A percentile compares a stretch with the other conserved stretches of the same genome.
Evolutionary conservation across 352 stramenopile species (phyloP).

Genomic region (Globisporangium irregulare): DNA sequence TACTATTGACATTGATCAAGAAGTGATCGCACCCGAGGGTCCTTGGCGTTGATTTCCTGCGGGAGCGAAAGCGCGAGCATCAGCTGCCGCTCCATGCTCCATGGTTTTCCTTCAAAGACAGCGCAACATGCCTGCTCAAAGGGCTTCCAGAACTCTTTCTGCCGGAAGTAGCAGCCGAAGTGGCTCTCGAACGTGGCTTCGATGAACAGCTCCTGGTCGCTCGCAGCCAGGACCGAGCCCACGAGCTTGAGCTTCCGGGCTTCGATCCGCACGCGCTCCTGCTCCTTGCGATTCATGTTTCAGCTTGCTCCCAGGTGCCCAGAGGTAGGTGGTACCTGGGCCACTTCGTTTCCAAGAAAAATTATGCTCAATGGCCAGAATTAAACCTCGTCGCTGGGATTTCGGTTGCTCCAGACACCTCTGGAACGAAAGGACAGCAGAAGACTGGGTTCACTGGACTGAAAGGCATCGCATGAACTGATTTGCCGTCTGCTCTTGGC

Average conservation of each 20-base stretch:
- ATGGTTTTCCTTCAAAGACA: constrained; percentile 25
- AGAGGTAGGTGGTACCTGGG: neutral
- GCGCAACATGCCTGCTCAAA: constrained; percentile 56
- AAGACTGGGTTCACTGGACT: neutral
- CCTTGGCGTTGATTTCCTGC: constrained; percentile 63
- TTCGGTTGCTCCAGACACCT: neutral
- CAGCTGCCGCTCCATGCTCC: constrained; percentile 40
- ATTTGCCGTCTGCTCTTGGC: neutral
- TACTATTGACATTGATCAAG: neutral
- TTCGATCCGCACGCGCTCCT: constrained; percentile 32
- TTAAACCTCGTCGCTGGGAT: neutral
- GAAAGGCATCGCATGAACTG: neutral
- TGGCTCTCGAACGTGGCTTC: constrained; percentile 50
- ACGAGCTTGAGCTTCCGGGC: constrained; percentile 37
- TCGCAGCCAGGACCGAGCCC: constrained; percentile 32
- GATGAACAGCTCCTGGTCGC: constrained; percentile 40
- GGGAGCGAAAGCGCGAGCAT: constrained; percentile 61
- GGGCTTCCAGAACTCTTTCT: constrained; percentile 45
- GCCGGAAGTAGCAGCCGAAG: constrained; percentile 35
- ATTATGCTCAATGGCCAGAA: neutral
- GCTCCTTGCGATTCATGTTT: constrained; percentile 11
- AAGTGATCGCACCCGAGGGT: constrained; percentile 30
- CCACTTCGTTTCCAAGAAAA: neutral
- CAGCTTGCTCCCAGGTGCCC: neutral
- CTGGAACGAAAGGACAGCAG: neutral